Evolutionary conservation across 352 stramenopile species (phyloP), one percentile per base, ranked within the genome.

Genomic region (Globisporangium solare): DNA sequence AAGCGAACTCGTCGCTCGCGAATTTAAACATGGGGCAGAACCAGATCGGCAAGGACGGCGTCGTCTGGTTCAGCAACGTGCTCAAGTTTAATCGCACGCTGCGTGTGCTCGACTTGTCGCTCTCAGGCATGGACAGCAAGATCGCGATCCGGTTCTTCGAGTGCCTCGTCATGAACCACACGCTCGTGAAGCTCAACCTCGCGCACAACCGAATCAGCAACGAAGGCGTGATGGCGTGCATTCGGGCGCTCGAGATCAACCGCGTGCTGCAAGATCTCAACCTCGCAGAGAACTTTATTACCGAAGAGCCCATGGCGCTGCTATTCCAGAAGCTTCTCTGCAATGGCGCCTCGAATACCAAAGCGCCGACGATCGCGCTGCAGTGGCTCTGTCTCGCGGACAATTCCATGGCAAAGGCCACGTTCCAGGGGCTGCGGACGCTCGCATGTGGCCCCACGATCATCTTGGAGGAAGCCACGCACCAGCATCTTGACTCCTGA

Each of bases 191-290:
- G 42, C 63, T 92, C 22, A 75, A 72, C 37, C 22, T 90, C 15
- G 76, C 78, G 3, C 69, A 86, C 61, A 92, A 92, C 41, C 75
- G 71, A 13, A 87, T 92, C 31, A 72, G 68, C 11, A 88, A 88
- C 49, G 83, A 90, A 62, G 83, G 83, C 3, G 70, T 89, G 48
- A 73, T 76, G 56, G 79, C 72, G 11, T 90, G 79, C 18, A 67
- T 82, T 35, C 67, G 64, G 2, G 71, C 77, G n/a, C 58, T 90
- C 3, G 74, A 89, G 39, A 58, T 51, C 7, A 90, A 92, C 56
- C 59, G 56, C 6, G 67, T 64, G 13, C 59, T 95, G 14, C 62
- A 64, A 1, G 76, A 93, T n/a, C 70, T 95, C 18, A 84, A 93
- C 53, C 21, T 95, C n/a, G 66, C 73, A 0, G 64, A 82, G 59